Base-by-base conservation (phyloP, 2,329 filamentous ascomycete genomes). In the Fusarium paranaense region DNA sequence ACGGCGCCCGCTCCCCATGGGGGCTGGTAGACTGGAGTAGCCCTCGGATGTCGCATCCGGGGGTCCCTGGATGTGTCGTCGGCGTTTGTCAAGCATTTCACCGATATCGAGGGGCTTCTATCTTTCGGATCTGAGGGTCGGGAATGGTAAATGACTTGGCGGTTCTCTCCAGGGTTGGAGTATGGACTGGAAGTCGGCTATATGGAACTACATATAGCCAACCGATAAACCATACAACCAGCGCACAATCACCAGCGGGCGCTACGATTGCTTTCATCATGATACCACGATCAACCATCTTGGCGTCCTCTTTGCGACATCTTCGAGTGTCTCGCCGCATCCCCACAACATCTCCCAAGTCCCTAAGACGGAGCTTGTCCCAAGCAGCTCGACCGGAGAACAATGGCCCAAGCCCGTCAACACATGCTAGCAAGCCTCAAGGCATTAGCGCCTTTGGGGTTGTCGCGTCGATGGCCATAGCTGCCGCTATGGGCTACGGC, bases 281-380 rank as follows among this genome's bases (percentile, higher is more conserved):
- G 37, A 40, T n/a, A 40, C 37, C 18, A 40, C 18, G 37, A 11
- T 5, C 37, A 6, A 40, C 18, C 37, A 11, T 10, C 18, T 40
- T 40, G 18, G 18, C 18, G 5, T 1, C 37, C 6, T 40, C 37
- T 40, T 40, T 40, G 18, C 37, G 37, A 9, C 37, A n/a, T n/a
- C 37, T 40, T 40, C 37, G 37, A 40, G 9, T 5, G 18, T n/a
- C 18, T n/a, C 37, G 37, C 9, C 37, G 9, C 5, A 6, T 40
- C 18, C n/a, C 37, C 5, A 6, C 37, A 3, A n/a, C 37, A 40
- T 6, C 37, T n/a, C 18, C 10, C 37, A 20, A 40, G 18, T 13
- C 0, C 80, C 62, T 3, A 85, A 74, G 4, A 76, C 40, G 25
- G 67, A 65, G 37, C 67, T 63, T 52, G 83, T 83, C 42, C 85